These are phyloP conservation scores for Coniochaeta hoffmannii DNA, from an alignment of 2,329 filamentous ascomycete species.

Conservation along the genomic window DNA sequence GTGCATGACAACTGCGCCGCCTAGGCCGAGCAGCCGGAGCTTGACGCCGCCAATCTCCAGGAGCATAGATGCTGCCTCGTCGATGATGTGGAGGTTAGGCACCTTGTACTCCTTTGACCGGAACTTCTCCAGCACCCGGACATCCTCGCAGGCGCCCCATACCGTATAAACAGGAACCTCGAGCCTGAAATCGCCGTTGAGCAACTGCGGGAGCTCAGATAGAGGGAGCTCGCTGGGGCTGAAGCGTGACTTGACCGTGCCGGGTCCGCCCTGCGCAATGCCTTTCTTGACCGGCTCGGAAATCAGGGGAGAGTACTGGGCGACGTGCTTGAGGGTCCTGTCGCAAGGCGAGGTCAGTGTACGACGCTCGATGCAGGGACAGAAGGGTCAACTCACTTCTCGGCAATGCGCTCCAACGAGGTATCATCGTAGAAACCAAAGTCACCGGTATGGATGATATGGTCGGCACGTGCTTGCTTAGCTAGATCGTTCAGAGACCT, in stretches of 20 bases:
- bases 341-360: constrained; percentile 10
- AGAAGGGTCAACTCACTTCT: constrained; percentile 68
- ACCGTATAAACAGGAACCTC: constrained; percentile 98
- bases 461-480: constrained; percentile 87
- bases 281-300: constrained; percentile 66
- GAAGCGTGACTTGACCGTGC: constrained; percentile 82
- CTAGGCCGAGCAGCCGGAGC: constrained; percentile 84
- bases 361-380: constrained; percentile 6
- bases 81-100: constrained; percentile 94
- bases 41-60: constrained; percentile 94
- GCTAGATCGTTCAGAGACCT: constrained; percentile 94
- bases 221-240: constrained; percentile 75
- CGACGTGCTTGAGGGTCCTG: constrained; percentile 95
- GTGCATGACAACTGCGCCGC: constrained; percentile 98
- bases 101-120: constrained; percentile 97
- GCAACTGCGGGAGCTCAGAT: constrained; percentile 83
- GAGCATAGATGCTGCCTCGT: constrained; percentile 92
- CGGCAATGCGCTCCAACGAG: constrained; percentile 92
- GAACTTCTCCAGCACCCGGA: constrained; percentile 94
- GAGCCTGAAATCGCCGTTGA: constrained; percentile 81
- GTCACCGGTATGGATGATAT: constrained; percentile 98
- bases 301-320: constrained; percentile 94
- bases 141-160: constrained; percentile 98
- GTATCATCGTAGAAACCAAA: constrained; percentile 98
- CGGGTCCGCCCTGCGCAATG: constrained; percentile 58